A percentile compares a stretch with the other conserved stretches of the same genome.
phyloP scores from a whole-genome alignment of 805 yeast species.

The Candida lessepsii region DNA sequence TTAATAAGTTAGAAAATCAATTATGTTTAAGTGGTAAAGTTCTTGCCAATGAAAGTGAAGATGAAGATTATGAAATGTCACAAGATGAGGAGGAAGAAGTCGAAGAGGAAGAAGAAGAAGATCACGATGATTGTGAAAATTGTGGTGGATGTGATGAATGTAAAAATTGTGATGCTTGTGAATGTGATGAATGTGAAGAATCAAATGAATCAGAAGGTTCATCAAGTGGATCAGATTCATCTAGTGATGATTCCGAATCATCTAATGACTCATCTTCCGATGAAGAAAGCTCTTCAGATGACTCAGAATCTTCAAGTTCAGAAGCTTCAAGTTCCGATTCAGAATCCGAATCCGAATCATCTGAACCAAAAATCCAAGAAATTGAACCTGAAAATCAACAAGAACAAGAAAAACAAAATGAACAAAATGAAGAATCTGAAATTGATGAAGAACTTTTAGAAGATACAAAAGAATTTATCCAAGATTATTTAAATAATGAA shows the following conservation, averaged over 20 bases:
- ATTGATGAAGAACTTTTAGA: slow-evolving; percentile 40
- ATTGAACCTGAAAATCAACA: slow-evolving; percentile 5
- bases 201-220: no score
- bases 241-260: neutral
- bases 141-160: slow-evolving; percentile 12
- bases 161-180: slow-evolving; percentile 7
- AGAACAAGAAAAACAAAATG: slow-evolving; percentile 12
- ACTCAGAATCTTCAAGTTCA: slow-evolving; percentile 18
- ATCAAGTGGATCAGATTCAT: slow-evolving; percentile 6
- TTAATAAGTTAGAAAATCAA: slow-evolving; percentile 40
- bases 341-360: slow-evolving; percentile 14
- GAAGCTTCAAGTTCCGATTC: slow-evolving; percentile 16
- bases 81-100: slow-evolving; percentile 16
- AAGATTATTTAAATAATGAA: slow-evolving; percentile 36
- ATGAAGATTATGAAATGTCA: slow-evolving; percentile 20
- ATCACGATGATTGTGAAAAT: slow-evolving; percentile 12
- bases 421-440: slow-evolving; percentile 15
- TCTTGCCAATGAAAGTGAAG: slow-evolving; percentile 22
- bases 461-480: slow-evolving; percentile 37
- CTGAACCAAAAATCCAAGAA: slow-evolving; percentile 7
- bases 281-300: no score
- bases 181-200: slow-evolving; percentile 9
- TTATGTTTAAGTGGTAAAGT: slow-evolving; percentile 39
- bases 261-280: no score
- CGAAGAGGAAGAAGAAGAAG: slow-evolving; percentile 16